Percentiles rank a stretch among this genome's conserved stretches.
These are phyloP conservation scores for Taiwanofungus camphoratus DNA, from an alignment of 1,284 basidiomycete genomes.

Conservation along the genomic window DNA sequence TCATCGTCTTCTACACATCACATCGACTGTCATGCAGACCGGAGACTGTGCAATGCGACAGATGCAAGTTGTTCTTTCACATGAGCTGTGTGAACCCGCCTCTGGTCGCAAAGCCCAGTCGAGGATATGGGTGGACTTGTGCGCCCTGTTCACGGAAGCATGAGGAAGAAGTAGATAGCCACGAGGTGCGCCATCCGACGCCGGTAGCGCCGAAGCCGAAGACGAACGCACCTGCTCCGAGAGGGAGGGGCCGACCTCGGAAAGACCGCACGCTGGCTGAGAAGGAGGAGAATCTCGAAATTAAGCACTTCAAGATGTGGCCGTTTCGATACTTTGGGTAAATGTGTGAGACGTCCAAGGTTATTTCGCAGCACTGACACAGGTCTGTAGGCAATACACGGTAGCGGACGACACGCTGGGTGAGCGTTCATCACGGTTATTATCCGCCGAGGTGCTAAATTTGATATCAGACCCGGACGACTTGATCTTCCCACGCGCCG, in stretches of 20 bases:
- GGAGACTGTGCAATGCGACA: slow-evolving; percentile 91
- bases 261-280: slow-evolving; percentile 65
- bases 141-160: slow-evolving; percentile 86
- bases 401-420: slow-evolving; percentile 88
- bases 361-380: slow-evolving; percentile 7
- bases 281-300: slow-evolving; percentile 69
- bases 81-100: slow-evolving; percentile 94
- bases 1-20: slow-evolving; percentile 1
- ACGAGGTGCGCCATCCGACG: slow-evolving; percentile 49
- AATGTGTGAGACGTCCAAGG: too few species aligned
- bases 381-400: slow-evolving; percentile 67
- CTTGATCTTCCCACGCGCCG: slow-evolving; percentile 88
- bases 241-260: slow-evolving; percentile 64
- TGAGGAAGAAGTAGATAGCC: slow-evolving; percentile 82
- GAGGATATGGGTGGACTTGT: slow-evolving; percentile 98
- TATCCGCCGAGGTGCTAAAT: slow-evolving; percentile 16
- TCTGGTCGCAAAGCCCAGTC: slow-evolving; percentile 89
- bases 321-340: slow-evolving; percentile 96
- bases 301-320: slow-evolving; percentile 90
- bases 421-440: slow-evolving; percentile 28
- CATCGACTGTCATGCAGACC: slow-evolving; percentile 50
- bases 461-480: slow-evolving; percentile 76
- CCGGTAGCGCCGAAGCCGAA: slow-evolving; percentile 48
- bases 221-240: slow-evolving; percentile 62
- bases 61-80: slow-evolving; percentile 93